phyloP scores from a whole-genome alignment of 352 stramenopile species.

The Pythium rishiriense region DNA sequence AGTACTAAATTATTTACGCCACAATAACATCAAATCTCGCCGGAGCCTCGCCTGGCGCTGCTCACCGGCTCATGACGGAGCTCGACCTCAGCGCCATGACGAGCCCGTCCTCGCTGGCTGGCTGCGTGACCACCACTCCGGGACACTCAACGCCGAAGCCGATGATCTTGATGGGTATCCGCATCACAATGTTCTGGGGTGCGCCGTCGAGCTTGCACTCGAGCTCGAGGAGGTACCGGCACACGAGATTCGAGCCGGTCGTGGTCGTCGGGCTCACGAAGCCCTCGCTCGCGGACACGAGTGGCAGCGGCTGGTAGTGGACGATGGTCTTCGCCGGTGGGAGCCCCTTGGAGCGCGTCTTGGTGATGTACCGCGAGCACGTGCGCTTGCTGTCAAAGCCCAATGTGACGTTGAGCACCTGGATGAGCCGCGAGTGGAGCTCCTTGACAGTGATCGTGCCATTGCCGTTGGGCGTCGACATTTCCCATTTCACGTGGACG shows the following conservation, averaged over 20 bases:
- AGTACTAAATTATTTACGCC: background rate
- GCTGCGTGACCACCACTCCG: constrained; percentile 13
- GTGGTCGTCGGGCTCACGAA: constrained; percentile 40
- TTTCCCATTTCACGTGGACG: constrained; percentile 56
- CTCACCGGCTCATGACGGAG: constrained; percentile 20
- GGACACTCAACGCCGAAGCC: constrained; percentile 18
- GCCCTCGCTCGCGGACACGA: constrained; percentile 28
- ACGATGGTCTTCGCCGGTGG: constrained; percentile 30
- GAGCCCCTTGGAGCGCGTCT: constrained; percentile 47
- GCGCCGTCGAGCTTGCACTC: constrained; percentile 25
- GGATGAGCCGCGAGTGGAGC: constrained; percentile 48
- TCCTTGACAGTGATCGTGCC: constrained; percentile 44
- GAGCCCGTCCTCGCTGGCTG: constrained; percentile 19
- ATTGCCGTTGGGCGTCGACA: constrained; percentile 40
- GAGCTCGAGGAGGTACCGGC: constrained; percentile 24
- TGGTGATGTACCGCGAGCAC: constrained; percentile 44
- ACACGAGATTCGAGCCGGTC: constrained; percentile 20
- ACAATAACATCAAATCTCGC: background rate
- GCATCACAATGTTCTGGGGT: constrained; percentile 17
- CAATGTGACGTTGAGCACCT: constrained; percentile 44
- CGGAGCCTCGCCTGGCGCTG: background rate
- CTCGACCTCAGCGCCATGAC: constrained; percentile 22
- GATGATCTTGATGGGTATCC: constrained; percentile 28
- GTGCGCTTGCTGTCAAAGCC: constrained; percentile 34
- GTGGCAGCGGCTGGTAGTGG: constrained; percentile 51